These are phyloP conservation scores for Theobroma grandiflorum DNA, from an alignment of 441 rosid species.

Conservation along the genomic window DNA sequence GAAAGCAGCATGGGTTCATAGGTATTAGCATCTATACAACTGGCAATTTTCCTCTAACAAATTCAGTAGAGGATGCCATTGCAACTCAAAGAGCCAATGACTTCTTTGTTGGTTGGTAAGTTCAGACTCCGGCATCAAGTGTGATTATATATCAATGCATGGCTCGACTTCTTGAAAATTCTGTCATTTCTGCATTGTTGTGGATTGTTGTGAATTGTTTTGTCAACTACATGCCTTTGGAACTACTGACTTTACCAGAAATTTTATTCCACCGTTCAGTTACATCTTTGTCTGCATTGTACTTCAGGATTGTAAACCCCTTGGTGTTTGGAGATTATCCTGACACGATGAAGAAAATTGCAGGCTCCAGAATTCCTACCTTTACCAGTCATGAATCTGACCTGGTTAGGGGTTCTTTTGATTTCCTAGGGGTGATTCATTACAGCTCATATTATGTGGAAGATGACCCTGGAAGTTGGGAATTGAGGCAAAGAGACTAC, in stretches of 20 bases:
- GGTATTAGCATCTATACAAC: slow-evolving; percentile 50
- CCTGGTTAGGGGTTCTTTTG: slow-evolving; percentile 62
- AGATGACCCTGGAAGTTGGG: slow-evolving; percentile 38
- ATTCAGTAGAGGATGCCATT: slow-evolving; percentile 51
- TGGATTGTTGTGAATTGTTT: background rate
- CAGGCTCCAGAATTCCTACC: slow-evolving; percentile 62
- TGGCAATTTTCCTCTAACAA: slow-evolving; percentile 52
- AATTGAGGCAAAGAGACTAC: slow-evolving; percentile 46
- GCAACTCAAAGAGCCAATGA: slow-evolving; percentile 61
- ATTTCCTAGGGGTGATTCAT: slow-evolving; percentile 65
- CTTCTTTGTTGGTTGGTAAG: slow-evolving; percentile 71
- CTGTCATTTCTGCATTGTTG: background rate
- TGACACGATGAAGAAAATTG: slow-evolving; percentile 53
- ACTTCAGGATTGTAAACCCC: slow-evolving; percentile 59
- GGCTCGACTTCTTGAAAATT: background rate
- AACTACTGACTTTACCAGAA: no score
- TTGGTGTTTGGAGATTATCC: slow-evolving; percentile 80
- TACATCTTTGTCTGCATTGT: slow-evolving; percentile 9
- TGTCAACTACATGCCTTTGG: no score
- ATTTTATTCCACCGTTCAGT: no score
- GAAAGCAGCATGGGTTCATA: slow-evolving; percentile 57
- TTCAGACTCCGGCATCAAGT: background rate
- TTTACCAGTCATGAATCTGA: slow-evolving; percentile 58
- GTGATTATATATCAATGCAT: no score
- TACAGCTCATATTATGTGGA: slow-evolving; percentile 37